Conservation (phyloP, 2,329 filamentous ascomycete genomes). For the Epichloe sp. region DNA sequence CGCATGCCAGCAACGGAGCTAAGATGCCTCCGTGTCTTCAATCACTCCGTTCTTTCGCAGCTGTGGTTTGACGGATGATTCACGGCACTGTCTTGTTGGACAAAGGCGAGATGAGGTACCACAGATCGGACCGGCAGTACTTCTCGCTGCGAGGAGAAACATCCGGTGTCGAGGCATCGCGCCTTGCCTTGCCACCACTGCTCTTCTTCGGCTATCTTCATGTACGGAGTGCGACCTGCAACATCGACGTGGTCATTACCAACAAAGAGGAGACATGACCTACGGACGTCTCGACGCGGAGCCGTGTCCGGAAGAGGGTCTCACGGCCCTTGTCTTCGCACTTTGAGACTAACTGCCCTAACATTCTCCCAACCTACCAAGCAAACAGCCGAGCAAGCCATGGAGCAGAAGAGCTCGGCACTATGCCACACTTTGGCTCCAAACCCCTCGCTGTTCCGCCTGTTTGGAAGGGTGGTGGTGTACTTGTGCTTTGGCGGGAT, state of each 20-base stretch:
- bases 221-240: constrained; percentile 2
- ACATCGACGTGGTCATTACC: constrained; percentile 4
- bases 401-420: not conserved
- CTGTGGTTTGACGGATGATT: not conserved
- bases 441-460: constrained; percentile 1
- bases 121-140: constrained; percentile 25
- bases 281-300: not conserved
- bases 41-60: constrained; percentile 1
- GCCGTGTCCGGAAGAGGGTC: not conserved
- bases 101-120: constrained; percentile 26
- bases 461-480: not conserved
- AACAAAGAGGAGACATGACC: not conserved
- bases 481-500: constrained; percentile 1
- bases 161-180: constrained; percentile 2
- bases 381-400: not conserved
- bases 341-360: not conserved
- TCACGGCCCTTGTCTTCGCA: constrained; percentile 1
- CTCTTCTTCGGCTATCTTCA: constrained; percentile 4
- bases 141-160: constrained; percentile 15
- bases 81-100: constrained; percentile 12
- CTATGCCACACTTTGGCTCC: not conserved
- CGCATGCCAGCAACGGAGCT: not conserved
- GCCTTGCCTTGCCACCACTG: constrained; percentile 1
- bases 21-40: constrained; percentile 9
- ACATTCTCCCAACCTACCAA: not conserved